These are phyloP conservation scores for Fusarium neocosmosporiellum DNA, from an alignment of 2,329 filamentous ascomycete genomes.

Conservation along the genomic window DNA sequence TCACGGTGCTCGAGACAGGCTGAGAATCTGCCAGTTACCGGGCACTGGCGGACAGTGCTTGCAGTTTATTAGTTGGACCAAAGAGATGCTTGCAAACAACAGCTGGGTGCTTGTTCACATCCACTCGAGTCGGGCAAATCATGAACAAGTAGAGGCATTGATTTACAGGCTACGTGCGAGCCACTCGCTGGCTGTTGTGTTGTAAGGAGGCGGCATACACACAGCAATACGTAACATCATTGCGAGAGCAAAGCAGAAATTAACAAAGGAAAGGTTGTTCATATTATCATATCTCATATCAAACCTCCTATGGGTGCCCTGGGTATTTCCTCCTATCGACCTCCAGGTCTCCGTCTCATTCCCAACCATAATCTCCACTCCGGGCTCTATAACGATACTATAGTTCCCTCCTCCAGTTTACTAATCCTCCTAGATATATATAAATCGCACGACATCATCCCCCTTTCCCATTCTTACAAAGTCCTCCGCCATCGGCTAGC, in stretches of 20 bases:
- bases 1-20: too few species aligned
- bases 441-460: neutral
- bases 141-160: neutral
- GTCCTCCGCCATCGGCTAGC: too few species aligned
- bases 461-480: neutral
- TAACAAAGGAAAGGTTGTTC: neutral
- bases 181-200: neutral
- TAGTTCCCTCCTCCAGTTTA: neutral
- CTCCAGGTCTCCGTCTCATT: neutral
- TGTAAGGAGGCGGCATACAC: neutral
- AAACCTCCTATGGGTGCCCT: neutral
- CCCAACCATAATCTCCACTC: neutral
- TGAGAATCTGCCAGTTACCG: neutral
- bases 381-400: neutral
- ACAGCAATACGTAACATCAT: neutral
- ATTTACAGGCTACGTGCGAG: neutral
- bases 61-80: neutral
- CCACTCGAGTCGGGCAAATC: neutral
- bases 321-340: neutral
- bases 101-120: neutral
- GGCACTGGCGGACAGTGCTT: neutral
- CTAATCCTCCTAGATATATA: neutral
- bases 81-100: neutral
- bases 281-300: neutral
- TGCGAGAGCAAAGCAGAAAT: neutral